phyloP scores from a whole-genome alignment of 805 yeast species.

The Schwanniomyces yamadae region DNA sequence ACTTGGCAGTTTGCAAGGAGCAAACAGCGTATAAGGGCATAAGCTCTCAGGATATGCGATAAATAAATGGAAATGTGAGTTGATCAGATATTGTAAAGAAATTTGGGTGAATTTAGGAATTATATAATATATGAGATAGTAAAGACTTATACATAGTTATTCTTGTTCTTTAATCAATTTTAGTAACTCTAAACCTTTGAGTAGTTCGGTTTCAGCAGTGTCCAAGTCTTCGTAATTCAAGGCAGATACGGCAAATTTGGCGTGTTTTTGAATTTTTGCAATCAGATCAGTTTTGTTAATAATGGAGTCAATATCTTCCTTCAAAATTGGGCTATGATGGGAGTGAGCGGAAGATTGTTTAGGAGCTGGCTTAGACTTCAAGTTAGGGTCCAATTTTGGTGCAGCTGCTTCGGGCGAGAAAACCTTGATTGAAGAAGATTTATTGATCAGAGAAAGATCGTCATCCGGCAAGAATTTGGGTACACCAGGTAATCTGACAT shows the following conservation, averaged over 20 bases:
- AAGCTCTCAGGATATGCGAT: no score
- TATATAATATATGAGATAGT: no score
- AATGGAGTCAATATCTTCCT: constrained; percentile 47
- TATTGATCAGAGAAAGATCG: constrained; percentile 36
- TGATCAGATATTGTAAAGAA: no score
- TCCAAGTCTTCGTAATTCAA: constrained; percentile 70
- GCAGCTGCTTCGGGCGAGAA: constrained; percentile 21
- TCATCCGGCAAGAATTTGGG: constrained; percentile 43
- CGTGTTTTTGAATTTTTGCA: constrained; percentile 60
- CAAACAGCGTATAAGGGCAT: no score
- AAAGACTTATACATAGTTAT: neutral
- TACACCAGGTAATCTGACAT: constrained; percentile 40
- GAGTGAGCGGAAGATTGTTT: neutral
- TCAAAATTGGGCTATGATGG: constrained; percentile 15
- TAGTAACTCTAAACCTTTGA: constrained; percentile 50
- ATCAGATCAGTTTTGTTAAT: constrained; percentile 57
- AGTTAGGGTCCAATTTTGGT: neutral
- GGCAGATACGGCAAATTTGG: constrained; percentile 77
- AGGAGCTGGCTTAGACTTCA: neutral
- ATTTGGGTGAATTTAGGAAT: no score
- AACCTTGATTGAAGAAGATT: constrained; percentile 36
- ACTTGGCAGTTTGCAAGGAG: no score
- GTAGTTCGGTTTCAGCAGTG: constrained; percentile 65
- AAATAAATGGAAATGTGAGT: no score
- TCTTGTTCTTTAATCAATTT: constrained; percentile 11